A percentile compares a stretch with the other conserved stretches of the same genome.
phyloP scores from a whole-genome alignment of 805 yeast genomes.

The Metschnikowia reukaufii region DNA sequence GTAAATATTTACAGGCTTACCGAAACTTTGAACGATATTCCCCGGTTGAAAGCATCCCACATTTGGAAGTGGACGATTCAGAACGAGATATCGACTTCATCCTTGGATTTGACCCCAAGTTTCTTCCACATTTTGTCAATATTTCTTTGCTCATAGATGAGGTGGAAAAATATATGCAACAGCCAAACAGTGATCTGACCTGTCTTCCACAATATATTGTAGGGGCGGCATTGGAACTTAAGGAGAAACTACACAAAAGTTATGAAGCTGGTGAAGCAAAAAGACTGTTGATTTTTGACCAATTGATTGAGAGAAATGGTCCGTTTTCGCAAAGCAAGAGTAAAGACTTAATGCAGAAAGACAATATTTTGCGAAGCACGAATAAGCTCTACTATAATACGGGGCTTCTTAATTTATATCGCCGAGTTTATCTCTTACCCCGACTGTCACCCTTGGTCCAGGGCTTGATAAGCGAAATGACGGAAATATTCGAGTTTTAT shows the following conservation, averaged over 20 bases:
- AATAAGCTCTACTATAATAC: conserved; percentile 53
- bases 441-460: conserved; percentile 48
- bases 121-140: conserved; percentile 58
- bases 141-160: conserved; percentile 38
- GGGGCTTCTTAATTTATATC: conserved; percentile 55
- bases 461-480: conserved; percentile 44
- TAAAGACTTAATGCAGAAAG: conserved; percentile 28
- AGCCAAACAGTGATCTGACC: conserved; percentile 12
- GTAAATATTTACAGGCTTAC: conserved; percentile 29
- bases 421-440: conserved; percentile 54
- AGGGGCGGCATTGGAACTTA: conserved; percentile 39
- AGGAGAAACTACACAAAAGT: conserved; percentile 13
- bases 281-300: conserved; percentile 15
- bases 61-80: conserved; percentile 11
- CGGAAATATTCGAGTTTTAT: conserved; percentile 33
- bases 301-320: conserved; percentile 15
- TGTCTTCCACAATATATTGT: conserved; percentile 26
- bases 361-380: conserved; percentile 43
- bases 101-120: conserved; percentile 63
- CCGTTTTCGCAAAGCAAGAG: conserved; percentile 1
- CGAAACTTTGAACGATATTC: conserved; percentile 20
- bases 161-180: conserved; percentile 23
- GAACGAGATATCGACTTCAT: conserved; percentile 56
- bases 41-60: conserved; percentile 25
- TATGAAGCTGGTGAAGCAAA: conserved; percentile 18